Base-by-base conservation (phyloP, 495 filamentous ascomycete species). In the Daldinia childiae region DNA sequence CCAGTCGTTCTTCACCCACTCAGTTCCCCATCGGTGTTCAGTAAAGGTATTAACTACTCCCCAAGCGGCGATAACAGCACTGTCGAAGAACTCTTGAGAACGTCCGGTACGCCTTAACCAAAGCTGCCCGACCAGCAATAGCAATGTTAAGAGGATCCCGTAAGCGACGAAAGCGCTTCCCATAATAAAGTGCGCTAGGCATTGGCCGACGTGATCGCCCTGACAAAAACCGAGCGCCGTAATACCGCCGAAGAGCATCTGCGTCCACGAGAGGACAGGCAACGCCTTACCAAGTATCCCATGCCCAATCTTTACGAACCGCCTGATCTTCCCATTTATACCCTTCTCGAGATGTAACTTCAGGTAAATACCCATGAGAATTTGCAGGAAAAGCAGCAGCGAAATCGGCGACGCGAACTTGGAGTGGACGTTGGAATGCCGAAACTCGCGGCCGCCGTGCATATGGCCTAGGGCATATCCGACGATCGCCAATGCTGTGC, bases 21-120 rank as follows among this genome's bases (percentile, higher is more conserved):
- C 82, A 0, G 83, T 81, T 38, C 96, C 96, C 95, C 95, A 99
- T 38, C 92, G 87, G 79, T 99, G 95, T 78, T 98, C 95, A 15
- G 96, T 98, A 77, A 99, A 98, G 39, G 96, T 98, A 78, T 98
- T 99, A 79, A 99, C 89, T 77, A 92, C 93, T 45, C 95, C 95
- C 95, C 95, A 99, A 9, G 90, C 88, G 1, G 94, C 91, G 76
- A 99, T 99, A 39, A 98, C 84, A 11, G 91, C 78, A 54, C 91
- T 95, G 79, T 99, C 95, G 81, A 95, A 98, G 85, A 99, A 99
- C 79, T 99, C 95, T 80, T 98, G 95, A 62, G 92, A 94, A 26
- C 93, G 88, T 17, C 94, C 93, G 1, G 92, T 94, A 34, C 91
- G 87, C 52, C 87, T 88, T 57, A 99, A 79, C 94, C 94, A 98